phyloP scores from a whole-genome alignment of 257 asterid species.

The Salvia splendens region DNA sequence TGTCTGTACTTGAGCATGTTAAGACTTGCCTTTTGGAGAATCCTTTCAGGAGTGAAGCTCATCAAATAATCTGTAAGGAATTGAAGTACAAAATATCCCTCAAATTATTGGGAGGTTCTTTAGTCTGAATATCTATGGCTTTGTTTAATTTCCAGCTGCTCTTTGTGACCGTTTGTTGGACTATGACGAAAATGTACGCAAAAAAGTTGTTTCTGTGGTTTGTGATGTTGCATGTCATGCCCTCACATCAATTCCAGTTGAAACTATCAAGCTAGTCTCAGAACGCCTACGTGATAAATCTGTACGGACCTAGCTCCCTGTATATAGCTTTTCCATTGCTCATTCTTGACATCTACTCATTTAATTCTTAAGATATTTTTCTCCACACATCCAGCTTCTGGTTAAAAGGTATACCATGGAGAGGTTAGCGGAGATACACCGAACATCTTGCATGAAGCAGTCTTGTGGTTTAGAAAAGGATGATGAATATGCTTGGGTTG shows the following conservation, averaged over 20 bases:
- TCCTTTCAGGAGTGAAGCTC: slow-evolving; percentile 75
- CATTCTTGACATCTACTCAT: slow-evolving; percentile 23
- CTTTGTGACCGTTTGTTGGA: slow-evolving; percentile 85
- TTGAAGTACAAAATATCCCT: slow-evolving; percentile 32
- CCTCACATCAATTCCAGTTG: slow-evolving; percentile 65
- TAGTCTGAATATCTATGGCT: too few relatives aligned
- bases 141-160: slow-evolving; percentile 55
- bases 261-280: slow-evolving; percentile 74
- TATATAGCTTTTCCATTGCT: not conserved
- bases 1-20: slow-evolving; percentile 82
- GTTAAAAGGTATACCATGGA: slow-evolving; percentile 89
- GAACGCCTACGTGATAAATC: slow-evolving; percentile 98
- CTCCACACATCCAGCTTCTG: slow-evolving; percentile 57
- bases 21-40: slow-evolving; percentile 70
- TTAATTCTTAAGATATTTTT: slow-evolving; percentile 30
- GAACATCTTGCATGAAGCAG: slow-evolving; percentile 59
- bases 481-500: slow-evolving; percentile 81
- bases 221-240: slow-evolving; percentile 81
- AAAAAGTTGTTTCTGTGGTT: slow-evolving; percentile 80
- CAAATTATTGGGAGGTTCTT: too few relatives aligned
- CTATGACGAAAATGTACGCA: slow-evolving; percentile 88
- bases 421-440: slow-evolving; percentile 84
- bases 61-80: slow-evolving; percentile 79
- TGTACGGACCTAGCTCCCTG: slow-evolving; percentile 49
- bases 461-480: slow-evolving; percentile 41